Conservation (phyloP, 257 asterid species). For the Schizonepeta tenuifolia region DNA sequence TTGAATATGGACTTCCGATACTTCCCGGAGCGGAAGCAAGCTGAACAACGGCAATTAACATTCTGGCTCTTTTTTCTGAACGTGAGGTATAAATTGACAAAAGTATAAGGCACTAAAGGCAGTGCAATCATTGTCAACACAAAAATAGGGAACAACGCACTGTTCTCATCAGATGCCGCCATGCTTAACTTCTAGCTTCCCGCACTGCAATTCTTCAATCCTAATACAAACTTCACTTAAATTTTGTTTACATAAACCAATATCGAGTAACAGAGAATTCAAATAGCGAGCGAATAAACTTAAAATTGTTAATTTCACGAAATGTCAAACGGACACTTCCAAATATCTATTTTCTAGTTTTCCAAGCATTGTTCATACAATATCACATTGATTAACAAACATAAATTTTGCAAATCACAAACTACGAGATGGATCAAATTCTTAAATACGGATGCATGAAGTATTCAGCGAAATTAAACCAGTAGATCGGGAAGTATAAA, state of each 20-base stretch:
- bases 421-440: conserved; percentile 11
- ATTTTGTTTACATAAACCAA: neutral
- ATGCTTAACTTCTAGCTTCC: conserved; percentile 46
- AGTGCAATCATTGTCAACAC: conserved; percentile 88
- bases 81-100: conserved; percentile 69
- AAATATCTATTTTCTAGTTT: conserved; percentile 16
- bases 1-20: conserved; percentile 87
- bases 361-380: conserved; percentile 7
- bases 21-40: conserved; percentile 91
- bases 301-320: neutral
- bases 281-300: conserved; percentile 1
- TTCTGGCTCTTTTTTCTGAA: conserved; percentile 62
- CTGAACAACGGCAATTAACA: conserved; percentile 82
- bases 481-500: conserved; percentile 21
- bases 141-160: conserved; percentile 90
- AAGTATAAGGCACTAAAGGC: conserved; percentile 94
- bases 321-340: conserved; percentile 1
- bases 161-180: conserved; percentile 94
- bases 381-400: conserved; percentile 10
- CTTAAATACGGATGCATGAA: conserved; percentile 16
- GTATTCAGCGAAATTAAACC: neutral
- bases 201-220: conserved; percentile 34
- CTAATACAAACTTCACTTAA: conserved; percentile 13
- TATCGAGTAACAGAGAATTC: conserved; percentile 4
- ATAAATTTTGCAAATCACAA: conserved; percentile 21